Evolutionary conservation across 176 grass and related monocot species (phyloP), one percentile per base, ranked within the genome.

Genomic region (Cenchrus purpureus): DNA sequence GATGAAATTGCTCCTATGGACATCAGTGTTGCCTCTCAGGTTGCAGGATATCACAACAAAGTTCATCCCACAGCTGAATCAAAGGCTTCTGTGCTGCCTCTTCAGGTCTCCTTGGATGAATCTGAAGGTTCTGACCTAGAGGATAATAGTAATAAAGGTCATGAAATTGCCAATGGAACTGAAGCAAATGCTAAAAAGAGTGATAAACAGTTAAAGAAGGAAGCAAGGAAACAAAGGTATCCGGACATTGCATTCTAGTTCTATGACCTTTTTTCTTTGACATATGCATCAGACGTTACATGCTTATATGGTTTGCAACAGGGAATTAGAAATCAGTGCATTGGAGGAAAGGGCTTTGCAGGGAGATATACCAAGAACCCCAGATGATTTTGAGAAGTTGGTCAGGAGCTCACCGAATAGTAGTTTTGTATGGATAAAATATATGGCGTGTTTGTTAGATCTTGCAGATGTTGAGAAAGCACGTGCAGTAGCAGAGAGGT

Each of bases 361-460:
- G 73, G 90, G 90, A 78, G 93, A 94, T 87, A 83, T 76, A 78
- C 97, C 91, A 7, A 88, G 56, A 82, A 98, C 81, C 75, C 86
- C 87, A 62, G 97, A 98, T 89, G 97, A 98, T 82, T 98, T 92
- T 12, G 97, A 98, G 89, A 94, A 94, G 91, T 79, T 95, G 84
- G 89, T 96, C n/a, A 92, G 93, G 86, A 94, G 75, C 54, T 98
- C 97, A 7, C 97, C 91, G 20, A 98, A 96, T 64, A 96, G 93
- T 91, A 94, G 97, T 74, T 95, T 89, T 51, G 84, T 98, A 19
- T 96, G 97, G 93, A 96, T 98, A 88, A 98, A 94, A 13, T 98
- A 98, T 83, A 96, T 95, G 93, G 93, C 84, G 6, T 87, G 85
- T 80, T 91, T 94, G 84, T 90, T 98, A 79, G 90, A 90, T 80